phyloP scores from a whole-genome alignment of 805 yeast genomes.

The Kodamaea kakaduensis region DNA sequence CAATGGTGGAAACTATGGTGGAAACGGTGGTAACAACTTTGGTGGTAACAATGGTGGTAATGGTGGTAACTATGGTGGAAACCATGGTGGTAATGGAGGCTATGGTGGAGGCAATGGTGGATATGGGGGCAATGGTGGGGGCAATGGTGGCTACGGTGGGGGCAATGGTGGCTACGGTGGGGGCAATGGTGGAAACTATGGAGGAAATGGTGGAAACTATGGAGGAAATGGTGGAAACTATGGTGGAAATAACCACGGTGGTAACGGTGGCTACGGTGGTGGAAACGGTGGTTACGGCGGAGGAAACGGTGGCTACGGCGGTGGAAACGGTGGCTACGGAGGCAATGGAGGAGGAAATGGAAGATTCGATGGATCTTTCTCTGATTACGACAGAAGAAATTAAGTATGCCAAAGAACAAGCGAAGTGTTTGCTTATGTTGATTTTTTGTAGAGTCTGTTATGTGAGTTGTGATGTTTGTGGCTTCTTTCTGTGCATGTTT shows the following conservation, averaged over 20 bases:
- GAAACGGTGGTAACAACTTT: slow-evolving; percentile 1
- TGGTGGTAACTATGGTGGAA: not conserved
- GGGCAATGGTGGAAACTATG: slow-evolving; percentile 4
- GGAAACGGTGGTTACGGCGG: not conserved
- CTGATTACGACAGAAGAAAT: slow-evolving; percentile 6
- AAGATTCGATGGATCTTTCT: slow-evolving; percentile 6
- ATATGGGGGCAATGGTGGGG: not conserved
- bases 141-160: not conserved
- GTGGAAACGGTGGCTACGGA: slow-evolving; percentile 1
- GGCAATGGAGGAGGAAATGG: not conserved
- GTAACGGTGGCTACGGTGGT: not conserved
- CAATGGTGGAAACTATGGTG: slow-evolving; percentile 4
- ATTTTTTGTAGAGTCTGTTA: no score
- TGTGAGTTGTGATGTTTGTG: not conserved
- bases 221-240: slow-evolving; percentile 3
- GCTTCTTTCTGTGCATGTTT: not conserved
- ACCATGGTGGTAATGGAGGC: not conserved
- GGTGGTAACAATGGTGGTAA: not conserved
- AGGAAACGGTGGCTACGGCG: not conserved
- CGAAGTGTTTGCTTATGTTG: no score
- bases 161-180: slow-evolving; percentile 1
- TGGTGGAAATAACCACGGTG: slow-evolving; percentile 4
- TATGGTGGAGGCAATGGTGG: no score
- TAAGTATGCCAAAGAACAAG: not conserved
- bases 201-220: not conserved